Evolutionary conservation across 2,329 filamentous ascomycete species (phyloP).

Genomic region (Botrytis byssoidea): DNA sequence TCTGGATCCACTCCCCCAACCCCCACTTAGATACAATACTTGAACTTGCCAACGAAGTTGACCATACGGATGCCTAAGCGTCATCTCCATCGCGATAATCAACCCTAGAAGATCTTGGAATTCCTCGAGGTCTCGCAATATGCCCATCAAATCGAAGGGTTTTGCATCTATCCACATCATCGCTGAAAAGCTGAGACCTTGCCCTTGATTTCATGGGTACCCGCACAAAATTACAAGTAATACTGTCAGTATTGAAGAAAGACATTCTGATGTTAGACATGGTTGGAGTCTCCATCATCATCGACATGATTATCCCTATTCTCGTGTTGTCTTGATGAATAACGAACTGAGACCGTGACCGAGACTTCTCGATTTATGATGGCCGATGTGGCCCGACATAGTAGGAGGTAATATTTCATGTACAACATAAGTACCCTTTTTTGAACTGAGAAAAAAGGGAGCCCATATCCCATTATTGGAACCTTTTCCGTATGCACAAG

Average conservation of each 20-base stretch:
- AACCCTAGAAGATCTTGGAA: background rate
- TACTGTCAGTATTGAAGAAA: slow-evolving; percentile 3
- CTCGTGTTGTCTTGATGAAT: background rate
- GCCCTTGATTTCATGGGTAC: slow-evolving; percentile 2
- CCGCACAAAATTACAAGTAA: background rate
- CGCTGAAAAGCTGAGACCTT: background rate
- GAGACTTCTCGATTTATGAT: slow-evolving; percentile 10
- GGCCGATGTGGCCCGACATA: background rate
- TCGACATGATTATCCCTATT: background rate
- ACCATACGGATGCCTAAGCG: background rate
- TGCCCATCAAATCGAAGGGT: background rate
- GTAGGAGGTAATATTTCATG: background rate
- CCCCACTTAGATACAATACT: slow-evolving; percentile 2
- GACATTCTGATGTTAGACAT: slow-evolving; percentile 7
- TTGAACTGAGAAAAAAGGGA: background rate
- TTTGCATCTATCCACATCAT: background rate
- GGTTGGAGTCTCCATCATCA: background rate
- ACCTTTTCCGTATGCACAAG: background rate
- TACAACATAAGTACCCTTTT: background rate
- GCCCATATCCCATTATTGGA: background rate
- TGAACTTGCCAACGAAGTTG: slow-evolving; percentile 7
- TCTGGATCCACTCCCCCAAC: slow-evolving; percentile 1
- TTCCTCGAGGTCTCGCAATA: background rate
- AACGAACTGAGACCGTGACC: slow-evolving; percentile 16
- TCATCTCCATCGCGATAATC: background rate